Percentiles rank a stretch among this genome's conserved stretches.
Evolutionary conservation across 2,329 filamentous ascomycete species (phyloP).

Genomic region (Fusarium equiseti): DNA sequence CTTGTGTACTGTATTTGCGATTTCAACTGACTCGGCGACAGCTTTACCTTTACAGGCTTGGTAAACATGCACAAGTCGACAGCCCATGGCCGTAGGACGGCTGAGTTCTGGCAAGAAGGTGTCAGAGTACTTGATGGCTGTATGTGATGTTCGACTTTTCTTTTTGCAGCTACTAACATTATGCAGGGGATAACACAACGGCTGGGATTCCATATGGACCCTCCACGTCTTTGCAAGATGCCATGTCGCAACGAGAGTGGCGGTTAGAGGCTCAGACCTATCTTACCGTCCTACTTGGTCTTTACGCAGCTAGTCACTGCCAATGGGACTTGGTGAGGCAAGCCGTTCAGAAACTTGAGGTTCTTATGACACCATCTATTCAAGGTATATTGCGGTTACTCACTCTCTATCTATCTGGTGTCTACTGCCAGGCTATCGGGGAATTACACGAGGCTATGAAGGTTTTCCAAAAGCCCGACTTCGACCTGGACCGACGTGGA

Average conservation of each 20-base stretch:
- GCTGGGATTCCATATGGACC: slow-evolving; percentile 54
- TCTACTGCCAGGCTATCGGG: slow-evolving; percentile 82
- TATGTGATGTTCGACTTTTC: slow-evolving; percentile 33
- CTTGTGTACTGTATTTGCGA: not conserved
- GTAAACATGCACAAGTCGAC: slow-evolving; percentile 57
- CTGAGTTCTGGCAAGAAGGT: slow-evolving; percentile 59
- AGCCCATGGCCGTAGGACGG: slow-evolving; percentile 50
- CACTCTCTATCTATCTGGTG: slow-evolving; percentile 78
- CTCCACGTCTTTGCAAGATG: slow-evolving; percentile 67
- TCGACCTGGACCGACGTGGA: slow-evolving; percentile 60
- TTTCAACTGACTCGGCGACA: slow-evolving; percentile 48
- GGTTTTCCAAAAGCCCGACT: slow-evolving; percentile 72
- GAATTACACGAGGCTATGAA: slow-evolving; percentile 75
- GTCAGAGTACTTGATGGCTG: slow-evolving; percentile 63
- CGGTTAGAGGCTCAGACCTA: slow-evolving; percentile 75
- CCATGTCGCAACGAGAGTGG: slow-evolving; percentile 72
- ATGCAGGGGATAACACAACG: slow-evolving; percentile 53
- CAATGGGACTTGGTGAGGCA: slow-evolving; percentile 75
- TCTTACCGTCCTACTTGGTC: slow-evolving; percentile 76
- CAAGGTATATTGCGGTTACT: slow-evolving; percentile 62
- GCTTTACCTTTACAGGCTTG: slow-evolving; percentile 68
- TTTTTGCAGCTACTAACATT: slow-evolving; percentile 14
- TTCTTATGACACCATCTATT: slow-evolving; percentile 55
- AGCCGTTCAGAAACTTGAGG: slow-evolving; percentile 66
- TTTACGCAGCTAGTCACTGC: slow-evolving; percentile 76